These are phyloP conservation scores for Trifolium fragiferum DNA, from an alignment of 306 rosid genomes.

Conservation along the genomic window DNA sequence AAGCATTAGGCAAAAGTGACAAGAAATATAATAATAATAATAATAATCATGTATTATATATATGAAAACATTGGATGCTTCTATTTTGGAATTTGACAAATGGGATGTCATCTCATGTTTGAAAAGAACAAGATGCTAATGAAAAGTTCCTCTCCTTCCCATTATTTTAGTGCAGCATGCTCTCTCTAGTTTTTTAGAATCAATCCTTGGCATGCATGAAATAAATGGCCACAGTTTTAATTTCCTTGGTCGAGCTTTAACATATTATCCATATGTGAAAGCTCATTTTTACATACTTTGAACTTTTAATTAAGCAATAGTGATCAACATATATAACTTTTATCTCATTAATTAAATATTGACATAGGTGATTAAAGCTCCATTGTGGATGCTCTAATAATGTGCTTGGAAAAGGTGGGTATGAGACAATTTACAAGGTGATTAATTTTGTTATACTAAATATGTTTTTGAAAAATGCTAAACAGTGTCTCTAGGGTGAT, in stretches of 20 bases:
- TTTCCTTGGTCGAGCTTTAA: background rate
- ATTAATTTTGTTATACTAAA: too few species aligned
- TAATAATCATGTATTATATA: conserved; percentile 9
- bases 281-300: conserved; percentile 17
- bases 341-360: background rate
- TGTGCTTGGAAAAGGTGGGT: too few species aligned
- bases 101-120: conserved; percentile 20
- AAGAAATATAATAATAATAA: too few species aligned
- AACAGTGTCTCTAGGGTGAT: too few species aligned
- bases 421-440: too few species aligned
- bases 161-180: conserved; percentile 16
- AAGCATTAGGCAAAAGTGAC: background rate
- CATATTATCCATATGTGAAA: conserved; percentile 31
- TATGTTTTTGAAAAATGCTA: too few species aligned
- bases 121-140: conserved; percentile 2
- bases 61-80: conserved; percentile 32
- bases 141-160: background rate
- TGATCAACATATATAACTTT: background rate
- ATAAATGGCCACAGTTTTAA: conserved; percentile 21
- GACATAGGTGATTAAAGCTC: too few species aligned
- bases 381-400: too few species aligned
- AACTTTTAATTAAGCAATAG: background rate
- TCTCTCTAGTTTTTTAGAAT: background rate
- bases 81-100: conserved; percentile 10
- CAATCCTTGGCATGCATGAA: conserved; percentile 7